phyloP scores from a whole-genome alignment of 345 rosid species.

The Odontarrhena argentea region DNA sequence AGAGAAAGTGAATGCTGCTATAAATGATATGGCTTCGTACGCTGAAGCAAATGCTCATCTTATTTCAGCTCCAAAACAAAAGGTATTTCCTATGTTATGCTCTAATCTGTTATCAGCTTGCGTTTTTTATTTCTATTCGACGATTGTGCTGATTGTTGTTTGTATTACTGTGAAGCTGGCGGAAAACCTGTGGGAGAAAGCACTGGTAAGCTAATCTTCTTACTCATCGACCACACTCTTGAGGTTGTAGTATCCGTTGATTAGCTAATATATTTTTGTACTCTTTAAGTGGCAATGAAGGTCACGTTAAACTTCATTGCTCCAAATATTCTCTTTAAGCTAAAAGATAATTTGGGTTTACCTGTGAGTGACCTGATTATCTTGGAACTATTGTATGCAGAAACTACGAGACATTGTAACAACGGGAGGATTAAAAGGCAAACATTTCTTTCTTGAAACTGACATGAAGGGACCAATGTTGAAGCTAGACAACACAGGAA shows the following conservation, averaged over 20 bases:
- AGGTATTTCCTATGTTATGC: constrained; percentile 46
- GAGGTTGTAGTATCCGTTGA: neutral
- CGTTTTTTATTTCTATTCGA: constrained; percentile 1
- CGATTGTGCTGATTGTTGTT: constrained; percentile 18
- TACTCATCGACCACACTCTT: constrained; percentile 15
- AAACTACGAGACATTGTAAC: constrained; percentile 82
- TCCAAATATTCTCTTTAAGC: too few species aligned
- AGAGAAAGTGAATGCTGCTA: constrained; percentile 91
- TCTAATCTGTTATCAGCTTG: constrained; percentile 2
- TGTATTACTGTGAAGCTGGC: constrained; percentile 57
- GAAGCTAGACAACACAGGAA: constrained; percentile 95
- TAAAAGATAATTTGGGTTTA: too few species aligned
- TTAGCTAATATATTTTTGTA: neutral
- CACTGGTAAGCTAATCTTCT: constrained; percentile 61
- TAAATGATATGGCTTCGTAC: constrained; percentile 81
- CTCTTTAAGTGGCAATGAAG: neutral
- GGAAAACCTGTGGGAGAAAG: constrained; percentile 89
- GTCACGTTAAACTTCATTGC: neutral
- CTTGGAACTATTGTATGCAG: constrained; percentile 45
- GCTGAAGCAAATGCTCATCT: constrained; percentile 86
- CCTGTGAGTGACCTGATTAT: neutral
- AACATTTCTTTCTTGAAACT: constrained; percentile 80
- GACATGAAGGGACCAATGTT: constrained; percentile 82
- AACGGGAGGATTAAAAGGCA: constrained; percentile 61
- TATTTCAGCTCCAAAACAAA: constrained; percentile 76